Base-by-base conservation (phyloP, 352 stramenopile species). In the Phytophthora chlamydospora region DNA sequence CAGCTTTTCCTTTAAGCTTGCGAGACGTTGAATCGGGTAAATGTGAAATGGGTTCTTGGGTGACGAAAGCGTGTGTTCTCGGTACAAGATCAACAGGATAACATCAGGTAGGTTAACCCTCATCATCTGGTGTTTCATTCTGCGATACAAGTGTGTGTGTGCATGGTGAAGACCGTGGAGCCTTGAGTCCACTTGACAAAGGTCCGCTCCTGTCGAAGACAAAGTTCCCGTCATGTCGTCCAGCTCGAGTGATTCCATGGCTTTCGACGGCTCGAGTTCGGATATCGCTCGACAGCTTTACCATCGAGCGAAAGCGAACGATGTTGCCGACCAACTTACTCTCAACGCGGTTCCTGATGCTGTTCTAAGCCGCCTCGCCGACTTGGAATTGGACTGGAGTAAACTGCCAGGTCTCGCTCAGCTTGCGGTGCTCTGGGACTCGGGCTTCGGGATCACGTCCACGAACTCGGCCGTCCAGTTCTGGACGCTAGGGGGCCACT, bases 371-470 rank as follows among this genome's bases (percentile, higher is more conserved):
- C 54, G 49, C 3, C 54, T 62, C 14, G 46, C 59, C 33, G 42
- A 34, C 14, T 14, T 71, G 7, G 4, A 35, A 13, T 14, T 62
- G 29, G 43, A 44, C 33, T 75, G 54, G 45, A 39, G 2, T 6
- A 45, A 66, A 5, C 34, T 75, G 14, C 52, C 62, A 9, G 65
- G 59, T 11, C 27, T 73, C 14, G 46, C 65, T 8, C 66, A 78
- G 27, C 50, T 60, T 16, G 70, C 65, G 4, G 11, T 78, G 19
- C 46, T 78, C 0, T 78, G 70, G 70, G 65, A 77, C 49, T 61
- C 56, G 13, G 64, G 64, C 19, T 71, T 67, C 45, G 62, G 41
- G 14, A 29, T 54, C 19, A 58, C 55, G 13, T 32, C 42, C 1
- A 11, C 40, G 7, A 54, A 56, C 46, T 40, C 44, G 2, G 42